Evolutionary conservation across 345 rosid genomes (phyloP), one percentile per base, ranked within the genome.

Genomic region (Salix exigua): DNA sequence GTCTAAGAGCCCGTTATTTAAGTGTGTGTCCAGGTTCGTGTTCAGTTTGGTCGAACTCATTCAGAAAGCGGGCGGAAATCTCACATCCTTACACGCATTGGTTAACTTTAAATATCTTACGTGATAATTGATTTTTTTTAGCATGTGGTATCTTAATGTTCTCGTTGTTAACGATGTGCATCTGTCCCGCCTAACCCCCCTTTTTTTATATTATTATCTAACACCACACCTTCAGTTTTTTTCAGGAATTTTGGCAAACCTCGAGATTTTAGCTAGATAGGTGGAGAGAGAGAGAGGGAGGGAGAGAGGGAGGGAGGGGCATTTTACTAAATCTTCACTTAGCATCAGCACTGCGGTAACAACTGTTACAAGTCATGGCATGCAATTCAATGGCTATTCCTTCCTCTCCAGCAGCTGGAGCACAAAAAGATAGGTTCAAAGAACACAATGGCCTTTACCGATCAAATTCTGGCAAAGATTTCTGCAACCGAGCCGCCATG

Each of bases 401-500:
- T 50, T 76, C 87, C 23, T 77, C 93, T 31, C 85, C 88, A 11
- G 70, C 78, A 4, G 73, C 89, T 11, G 23, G 75, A 25, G 50
- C 78, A 19, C 67, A 75, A 1, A 85, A 42, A 48, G 85, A 88
- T 50, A 77, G 82, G 67, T 75, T 79, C 10, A 87, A 78, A 77
- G 91, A 90, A 70, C 86, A 83, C 48, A 68, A 53, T 1, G 93
- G 93, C 19, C 89, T 93, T 19, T 83, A 78, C 30, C 83, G 87
- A 72, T 90, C 99, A 44, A 70, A 79, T 4, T 93, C 96, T 0
- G 71, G 86, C 70, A 87, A 81, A 44, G 88, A 91, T 69, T 88
- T 91, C 38, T 66, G 78, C 21, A 86, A 80, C 25, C 78, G 77
- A 83, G 74, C 80, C 7, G 74, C 78, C 14, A 84, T 95, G 51